A percentile compares a stretch with the other conserved stretches of the same genome.
These are phyloP conservation scores for Apiospora malaysiana DNA, from an alignment of 2,329 filamentous ascomycete genomes.

Conservation along the genomic window DNA sequence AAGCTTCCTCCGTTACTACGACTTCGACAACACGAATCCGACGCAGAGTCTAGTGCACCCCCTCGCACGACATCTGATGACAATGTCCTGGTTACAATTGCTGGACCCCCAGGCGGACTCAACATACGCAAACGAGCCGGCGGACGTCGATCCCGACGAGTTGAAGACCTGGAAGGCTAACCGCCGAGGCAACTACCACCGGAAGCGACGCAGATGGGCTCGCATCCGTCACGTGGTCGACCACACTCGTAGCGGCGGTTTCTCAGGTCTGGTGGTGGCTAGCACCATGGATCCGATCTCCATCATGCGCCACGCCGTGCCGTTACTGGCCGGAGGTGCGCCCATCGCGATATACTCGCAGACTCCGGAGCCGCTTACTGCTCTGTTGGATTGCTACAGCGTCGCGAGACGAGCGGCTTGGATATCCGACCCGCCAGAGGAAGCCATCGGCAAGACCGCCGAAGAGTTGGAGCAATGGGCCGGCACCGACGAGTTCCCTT, in stretches of 20 bases:
- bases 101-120: slow-evolving; percentile 77
- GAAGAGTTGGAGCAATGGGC: slow-evolving; percentile 62
- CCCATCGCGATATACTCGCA: slow-evolving; percentile 86
- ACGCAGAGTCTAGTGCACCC: slow-evolving; percentile 72
- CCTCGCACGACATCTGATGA: slow-evolving; percentile 79
- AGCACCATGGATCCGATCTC: slow-evolving; percentile 81
- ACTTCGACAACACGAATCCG: slow-evolving; percentile 75
- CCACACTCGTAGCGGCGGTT: slow-evolving; percentile 74
- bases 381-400: slow-evolving; percentile 83
- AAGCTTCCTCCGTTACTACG: slow-evolving; percentile 86
- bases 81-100: slow-evolving; percentile 91
- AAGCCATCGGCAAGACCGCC: slow-evolving; percentile 49
- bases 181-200: slow-evolving; percentile 83
- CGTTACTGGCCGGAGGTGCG: slow-evolving; percentile 81
- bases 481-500: slow-evolving; percentile 76
- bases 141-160: slow-evolving; percentile 61
- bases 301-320: slow-evolving; percentile 76
- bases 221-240: slow-evolving; percentile 75
- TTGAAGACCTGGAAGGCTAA: slow-evolving; percentile 78
- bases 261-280: slow-evolving; percentile 83
- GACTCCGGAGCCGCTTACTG: slow-evolving; percentile 77
- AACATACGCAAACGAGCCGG: slow-evolving; percentile 72
- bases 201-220: slow-evolving; percentile 85
- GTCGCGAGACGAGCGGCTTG: slow-evolving; percentile 81
- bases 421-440: slow-evolving; percentile 57